A percentile compares a stretch with the other conserved stretches of the same genome.
These are phyloP conservation scores for Phytophthora agathidicida DNA, from an alignment of 352 stramenopile genomes.

Conservation along the genomic window DNA sequence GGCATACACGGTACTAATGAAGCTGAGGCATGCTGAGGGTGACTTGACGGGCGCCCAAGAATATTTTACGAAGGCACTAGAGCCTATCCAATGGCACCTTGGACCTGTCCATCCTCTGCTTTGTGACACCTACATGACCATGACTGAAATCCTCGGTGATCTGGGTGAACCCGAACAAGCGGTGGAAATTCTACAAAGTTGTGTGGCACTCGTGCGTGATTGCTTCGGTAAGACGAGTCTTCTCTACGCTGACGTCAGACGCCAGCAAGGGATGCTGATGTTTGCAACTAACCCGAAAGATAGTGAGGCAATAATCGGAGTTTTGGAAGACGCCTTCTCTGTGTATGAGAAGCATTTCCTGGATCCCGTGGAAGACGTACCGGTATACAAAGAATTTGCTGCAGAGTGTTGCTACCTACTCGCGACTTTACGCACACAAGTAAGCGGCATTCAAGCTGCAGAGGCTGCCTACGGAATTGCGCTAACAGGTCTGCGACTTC, in stretches of 20 bases:
- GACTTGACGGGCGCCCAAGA: slow-evolving; percentile 22
- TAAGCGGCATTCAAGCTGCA: slow-evolving; percentile 14
- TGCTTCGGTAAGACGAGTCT: slow-evolving; percentile 55
- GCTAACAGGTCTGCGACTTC: slow-evolving; percentile 40
- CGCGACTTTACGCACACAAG: slow-evolving; percentile 27
- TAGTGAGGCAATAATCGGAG: slow-evolving; percentile 40
- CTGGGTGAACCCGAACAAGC: slow-evolving; percentile 33
- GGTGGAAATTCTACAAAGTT: slow-evolving; percentile 27
- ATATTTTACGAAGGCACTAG: slow-evolving; percentile 41
- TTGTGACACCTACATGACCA: slow-evolving; percentile 50
- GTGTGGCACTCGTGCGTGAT: slow-evolving; percentile 39
- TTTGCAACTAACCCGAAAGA: slow-evolving; percentile 7
- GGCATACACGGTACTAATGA: slow-evolving; percentile 44
- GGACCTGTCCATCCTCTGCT: slow-evolving; percentile 43
- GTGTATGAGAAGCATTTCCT: slow-evolving; percentile 60
- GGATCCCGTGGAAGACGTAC: slow-evolving; percentile 21
- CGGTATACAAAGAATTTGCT: slow-evolving; percentile 26
- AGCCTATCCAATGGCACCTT: slow-evolving; percentile 47
- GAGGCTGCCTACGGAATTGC: slow-evolving; percentile 56
- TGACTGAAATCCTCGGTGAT: slow-evolving; percentile 46
- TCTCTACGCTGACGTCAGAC: slow-evolving; percentile 53
- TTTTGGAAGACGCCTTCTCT: slow-evolving; percentile 60
- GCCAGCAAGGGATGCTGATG: slow-evolving; percentile 49
- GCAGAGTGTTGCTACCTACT: slow-evolving; percentile 52
- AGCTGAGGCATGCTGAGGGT: slow-evolving; percentile 24